phyloP scores from a whole-genome alignment of 1,139 yeast species.

The Scheffersomyces stambukii region DNA sequence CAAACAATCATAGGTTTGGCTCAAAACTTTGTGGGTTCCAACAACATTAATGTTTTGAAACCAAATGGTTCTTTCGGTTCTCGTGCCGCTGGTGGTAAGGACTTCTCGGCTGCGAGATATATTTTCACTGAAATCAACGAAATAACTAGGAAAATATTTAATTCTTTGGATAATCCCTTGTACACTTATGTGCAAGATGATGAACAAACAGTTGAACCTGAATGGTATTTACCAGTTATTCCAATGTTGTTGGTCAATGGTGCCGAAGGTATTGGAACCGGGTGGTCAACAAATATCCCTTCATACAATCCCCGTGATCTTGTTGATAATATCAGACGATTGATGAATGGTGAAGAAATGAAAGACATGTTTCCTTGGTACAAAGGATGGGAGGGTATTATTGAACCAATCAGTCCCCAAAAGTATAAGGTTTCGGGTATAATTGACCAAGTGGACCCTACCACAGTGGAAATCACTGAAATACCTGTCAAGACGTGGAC shows the following conservation, averaged over 20 bases:
- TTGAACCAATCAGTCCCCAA: conserved; percentile 61
- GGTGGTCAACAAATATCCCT: conserved; percentile 96
- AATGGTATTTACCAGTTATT: conserved; percentile 87
- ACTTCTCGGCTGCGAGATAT: conserved; percentile 97
- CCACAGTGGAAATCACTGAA: conserved; percentile 84
- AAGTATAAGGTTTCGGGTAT: conserved; percentile 74
- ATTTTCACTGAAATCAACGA: conserved; percentile 82
- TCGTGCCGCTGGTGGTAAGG: conserved; percentile 96
- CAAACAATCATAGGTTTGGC: conserved; percentile 93
- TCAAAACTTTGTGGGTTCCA: conserved; percentile 91
- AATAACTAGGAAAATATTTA: conserved; percentile 72
- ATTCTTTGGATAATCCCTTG: conserved; percentile 76
- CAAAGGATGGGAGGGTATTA: conserved; percentile 89
- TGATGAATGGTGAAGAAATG: conserved; percentile 72
- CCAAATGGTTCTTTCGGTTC: conserved; percentile 98
- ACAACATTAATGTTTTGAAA: conserved; percentile 75
- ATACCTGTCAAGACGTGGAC: conserved; percentile 95
- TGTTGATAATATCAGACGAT: conserved; percentile 62
- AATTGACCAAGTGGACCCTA: conserved; percentile 76
- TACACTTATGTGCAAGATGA: conserved; percentile 85
- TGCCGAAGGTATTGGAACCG: conserved; percentile 98
- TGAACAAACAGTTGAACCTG: conserved; percentile 92
- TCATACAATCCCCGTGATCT: conserved; percentile 84
- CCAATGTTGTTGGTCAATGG: conserved; percentile 96
- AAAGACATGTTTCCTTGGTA: conserved; percentile 89